Percentiles rank a stretch among this genome's conserved stretches.
Conservation (phyloP, 2,329 filamentous ascomycete species). For the Sphaerulina vaccinii region DNA sequence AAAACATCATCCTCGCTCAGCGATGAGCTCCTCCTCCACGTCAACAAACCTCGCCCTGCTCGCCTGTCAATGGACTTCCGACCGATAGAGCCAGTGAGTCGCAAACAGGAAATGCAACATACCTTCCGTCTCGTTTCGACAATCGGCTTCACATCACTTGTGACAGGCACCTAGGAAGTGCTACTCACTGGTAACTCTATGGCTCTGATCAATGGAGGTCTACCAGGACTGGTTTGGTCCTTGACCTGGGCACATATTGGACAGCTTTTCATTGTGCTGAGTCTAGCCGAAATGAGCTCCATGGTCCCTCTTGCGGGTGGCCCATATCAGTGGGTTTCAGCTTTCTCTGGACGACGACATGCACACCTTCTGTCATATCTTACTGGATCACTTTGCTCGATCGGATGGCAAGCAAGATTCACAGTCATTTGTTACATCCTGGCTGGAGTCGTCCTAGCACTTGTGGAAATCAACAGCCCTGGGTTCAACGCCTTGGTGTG, state of each 20-base stretch:
- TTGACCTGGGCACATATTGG: conserved; percentile 31
- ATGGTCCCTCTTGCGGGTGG: conserved; percentile 35
- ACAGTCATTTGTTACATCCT: conserved; percentile 47
- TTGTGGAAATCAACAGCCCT: conserved; percentile 44
- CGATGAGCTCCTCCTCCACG: background rate
- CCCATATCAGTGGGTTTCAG: conserved; percentile 39
- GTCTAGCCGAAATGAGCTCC: conserved; percentile 38
- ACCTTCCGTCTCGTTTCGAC: conserved; percentile 29
- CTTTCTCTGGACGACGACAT: conserved; percentile 44
- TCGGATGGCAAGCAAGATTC: conserved; percentile 47
- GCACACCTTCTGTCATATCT: conserved; percentile 49
- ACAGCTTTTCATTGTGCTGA: conserved; percentile 36
- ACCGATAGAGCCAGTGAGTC: conserved; percentile 5
- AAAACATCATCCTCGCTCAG: background rate
- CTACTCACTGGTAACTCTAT: conserved; percentile 28
- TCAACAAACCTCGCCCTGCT: conserved; percentile 1
- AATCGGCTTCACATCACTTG: conserved; percentile 48
- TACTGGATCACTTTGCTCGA: conserved; percentile 37
- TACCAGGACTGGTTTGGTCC: conserved; percentile 35
- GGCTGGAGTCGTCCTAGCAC: conserved; percentile 47
- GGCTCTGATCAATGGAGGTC: conserved; percentile 30
- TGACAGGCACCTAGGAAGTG: conserved; percentile 55
- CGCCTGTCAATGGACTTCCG: conserved; percentile 13
- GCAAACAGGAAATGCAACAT: conserved; percentile 26
- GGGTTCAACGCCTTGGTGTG: conserved; percentile 24